Evolutionary conservation across 2,329 filamentous ascomycete genomes (phyloP), one percentile per base, ranked within the genome.

Genomic region (Xylaria multiplex): DNA sequence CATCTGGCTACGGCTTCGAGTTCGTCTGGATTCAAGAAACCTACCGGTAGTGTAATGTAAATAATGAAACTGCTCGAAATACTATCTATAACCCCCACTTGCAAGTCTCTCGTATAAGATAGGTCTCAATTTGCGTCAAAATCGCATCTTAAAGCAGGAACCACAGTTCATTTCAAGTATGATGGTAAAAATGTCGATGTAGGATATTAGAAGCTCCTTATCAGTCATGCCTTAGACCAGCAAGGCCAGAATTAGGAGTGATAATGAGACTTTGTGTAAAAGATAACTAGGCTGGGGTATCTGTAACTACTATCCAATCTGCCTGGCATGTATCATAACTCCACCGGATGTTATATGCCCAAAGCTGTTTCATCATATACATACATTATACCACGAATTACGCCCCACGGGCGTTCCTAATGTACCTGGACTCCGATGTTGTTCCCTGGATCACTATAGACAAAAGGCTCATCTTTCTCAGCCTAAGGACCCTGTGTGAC

Each of bases 401-500:
- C 13, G 37, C 16, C 24, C n/a, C 13, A 14, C 14, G 30, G 2
- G 13, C 7, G 5, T 3, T 16, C 24, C 14, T 30, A n/a, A 49
- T 50, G 30, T n/a, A 9, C 32, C 13, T 8, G 37, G 30, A 14
- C n/a, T n/a, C 7, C 16, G 35, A 11, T 19, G 19, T 13, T 22
- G 37, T 37, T 22, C 11, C 30, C 8, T 30, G 14, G 6, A n/a
- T 19, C 11, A n/a, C 32, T 0, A 55, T 42, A 11, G 16, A 14
- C 3, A 16, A 16, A 49, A 40, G 24, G 3, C 19, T 11, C 14
- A 16, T 35, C 54, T 58, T 42, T 27, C 7, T 8, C 14, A 43
- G 30, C 40, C 75, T 70, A 79, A 49, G 81, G 81, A 1, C 79
- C 80, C 66, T 82, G 80, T 6, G 79, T 82, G 16, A 78, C 74